Conservation (phyloP, 345 rosid genomes). For the Sisymbrium altissimum region DNA sequence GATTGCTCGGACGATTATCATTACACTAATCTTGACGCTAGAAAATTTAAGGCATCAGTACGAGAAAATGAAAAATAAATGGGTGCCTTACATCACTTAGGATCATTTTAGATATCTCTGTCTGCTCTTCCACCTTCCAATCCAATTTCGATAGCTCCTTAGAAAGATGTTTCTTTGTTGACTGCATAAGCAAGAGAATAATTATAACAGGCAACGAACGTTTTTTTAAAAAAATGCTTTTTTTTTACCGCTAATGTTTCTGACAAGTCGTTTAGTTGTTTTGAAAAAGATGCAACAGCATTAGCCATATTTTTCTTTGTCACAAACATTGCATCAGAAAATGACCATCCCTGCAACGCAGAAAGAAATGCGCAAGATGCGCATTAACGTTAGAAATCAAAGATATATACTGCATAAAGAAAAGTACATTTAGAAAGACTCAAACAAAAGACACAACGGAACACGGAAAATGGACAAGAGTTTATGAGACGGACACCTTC, state of each 20-base stretch:
- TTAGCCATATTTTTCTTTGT: conserved; percentile 85
- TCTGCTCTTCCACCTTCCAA: conserved; percentile 84
- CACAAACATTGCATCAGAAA: conserved; percentile 85
- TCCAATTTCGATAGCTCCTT: conserved; percentile 70
- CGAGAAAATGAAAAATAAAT: not conserved
- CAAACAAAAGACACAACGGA: not conserved
- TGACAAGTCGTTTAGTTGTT: conserved; percentile 77
- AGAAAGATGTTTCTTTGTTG: conserved; percentile 84
- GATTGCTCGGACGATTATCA: not conserved
- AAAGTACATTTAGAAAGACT: not conserved
- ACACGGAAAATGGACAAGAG: not conserved
- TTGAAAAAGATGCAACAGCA: conserved; percentile 72
- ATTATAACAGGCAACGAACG: not conserved
- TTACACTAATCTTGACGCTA: not conserved
- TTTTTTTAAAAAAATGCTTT: not conserved
- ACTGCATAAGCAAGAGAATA: conserved; percentile 39
- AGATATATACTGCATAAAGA: not conserved
- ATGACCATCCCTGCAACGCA: conserved; percentile 71
- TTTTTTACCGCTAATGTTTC: conserved; percentile 59
- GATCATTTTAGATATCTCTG: conserved; percentile 62
- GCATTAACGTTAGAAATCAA: conserved; percentile 1
- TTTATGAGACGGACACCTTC: conserved; percentile 49
- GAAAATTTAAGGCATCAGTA: conserved; percentile 1
- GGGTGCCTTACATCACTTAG: conserved; percentile 48
- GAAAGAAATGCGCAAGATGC: conserved; percentile 17